phyloP scores from a whole-genome alignment of 2,329 filamentous ascomycete genomes.

The Cercospora citrullina region DNA sequence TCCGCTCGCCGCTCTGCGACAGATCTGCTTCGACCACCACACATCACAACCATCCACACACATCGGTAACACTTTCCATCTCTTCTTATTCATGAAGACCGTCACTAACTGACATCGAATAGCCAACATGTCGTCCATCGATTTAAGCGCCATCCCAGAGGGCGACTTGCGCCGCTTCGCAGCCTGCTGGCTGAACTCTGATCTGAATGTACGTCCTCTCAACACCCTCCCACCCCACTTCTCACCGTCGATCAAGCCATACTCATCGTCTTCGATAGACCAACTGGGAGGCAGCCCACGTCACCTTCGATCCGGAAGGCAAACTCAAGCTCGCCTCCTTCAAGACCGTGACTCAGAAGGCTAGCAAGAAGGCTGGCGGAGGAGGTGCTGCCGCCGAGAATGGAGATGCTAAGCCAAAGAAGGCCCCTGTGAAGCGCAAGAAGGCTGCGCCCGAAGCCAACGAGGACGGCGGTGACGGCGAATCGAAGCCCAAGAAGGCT shows the following conservation, averaged over 20 bases:
- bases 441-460: constrained; percentile 8
- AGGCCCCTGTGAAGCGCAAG: constrained; percentile 9
- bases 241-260: neutral
- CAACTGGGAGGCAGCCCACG: constrained; percentile 22
- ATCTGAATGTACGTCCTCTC: neutral
- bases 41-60: constrained; percentile 3
- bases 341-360: constrained; percentile 22
- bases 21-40: constrained; percentile 4
- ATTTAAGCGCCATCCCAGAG: constrained; percentile 8
- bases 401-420: constrained; percentile 19
- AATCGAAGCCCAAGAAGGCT: constrained; percentile 16
- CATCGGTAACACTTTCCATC: constrained; percentile 2
- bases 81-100: neutral
- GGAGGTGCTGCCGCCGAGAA: neutral
- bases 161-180: constrained; percentile 27
- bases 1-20: neutral
- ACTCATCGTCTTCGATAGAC: constrained; percentile 6
- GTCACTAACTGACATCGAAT: neutral
- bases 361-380: constrained; percentile 9
- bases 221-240: neutral
- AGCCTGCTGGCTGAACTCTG: constrained; percentile 22
- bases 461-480: constrained; percentile 14
- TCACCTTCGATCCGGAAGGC: constrained; percentile 21
- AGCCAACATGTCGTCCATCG: constrained; percentile 12
- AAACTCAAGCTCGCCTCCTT: constrained; percentile 26